Base-by-base conservation (phyloP, 2,329 filamentous ascomycete genomes). In the Xylaria sp. region DNA sequence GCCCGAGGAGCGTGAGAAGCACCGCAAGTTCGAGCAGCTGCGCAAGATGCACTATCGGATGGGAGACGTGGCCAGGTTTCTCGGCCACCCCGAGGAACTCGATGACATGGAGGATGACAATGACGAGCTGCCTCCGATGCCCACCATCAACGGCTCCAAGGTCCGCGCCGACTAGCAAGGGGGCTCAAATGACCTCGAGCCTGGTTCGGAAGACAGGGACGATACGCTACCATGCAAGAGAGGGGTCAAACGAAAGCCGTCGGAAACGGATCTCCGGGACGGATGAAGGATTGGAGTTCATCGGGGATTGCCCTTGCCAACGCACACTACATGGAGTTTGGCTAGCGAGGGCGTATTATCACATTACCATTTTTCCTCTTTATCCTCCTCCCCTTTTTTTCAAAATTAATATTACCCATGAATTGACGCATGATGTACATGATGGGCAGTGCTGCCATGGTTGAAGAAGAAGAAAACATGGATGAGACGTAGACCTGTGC, bases 41-140 rank as follows among this genome's bases (percentile, higher is more conserved):
- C 89, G 96, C 77, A 97, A 96, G 89, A 95, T 90, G 84, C 96
- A 99, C 81, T 99, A 99, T 81, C 96, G 99, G 85, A 99, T 99
- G 96, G 93, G 89, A 82, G 92, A 96, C 77, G 94, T 97, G 66
- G 97, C 96, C 76, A 88, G 90, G 76, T 82, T 98, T 61, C 87
- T 99, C 72, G 94, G 93, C 15, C 91, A 93, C 76, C 89, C 91
- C 3, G 90, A 92, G 76, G 83, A 87, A 3, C 75, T 91, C 55
- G 87, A 89, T 57, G 88, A 88, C n/a, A 78, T 85, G 1, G 85
- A 87, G 2, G 88, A 89, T 2, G 81, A 80, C 0, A 78, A 80
- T 2, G 78, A 78, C 20, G 76, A 81, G 50, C 76, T 84, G 55
- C 85, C 85, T 0, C 63, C 70, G 66, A 67, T 77, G 71, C 76